These are phyloP conservation scores for Plasmodium gallinaceum DNA, from an alignment of 169 alveolate genomes.

Conservation along the genomic window DNA sequence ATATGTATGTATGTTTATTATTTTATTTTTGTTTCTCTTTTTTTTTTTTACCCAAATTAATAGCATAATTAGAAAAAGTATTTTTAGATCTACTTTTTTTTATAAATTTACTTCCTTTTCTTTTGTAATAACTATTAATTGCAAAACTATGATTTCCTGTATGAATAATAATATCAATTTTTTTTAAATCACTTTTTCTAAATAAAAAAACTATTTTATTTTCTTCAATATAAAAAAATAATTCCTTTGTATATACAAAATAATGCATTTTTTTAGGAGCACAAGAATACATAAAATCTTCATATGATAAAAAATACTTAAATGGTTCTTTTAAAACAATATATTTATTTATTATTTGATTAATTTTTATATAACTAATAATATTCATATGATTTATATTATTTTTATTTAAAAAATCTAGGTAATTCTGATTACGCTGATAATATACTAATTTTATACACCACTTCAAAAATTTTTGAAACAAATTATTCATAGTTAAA, in stretches of 20 bases:
- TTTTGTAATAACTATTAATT: slow-evolving; percentile 17
- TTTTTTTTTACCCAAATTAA: slow-evolving; percentile 5
- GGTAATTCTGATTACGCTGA: slow-evolving; percentile 15
- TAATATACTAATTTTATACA: slow-evolving; percentile 41
- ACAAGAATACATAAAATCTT: slow-evolving; percentile 22
- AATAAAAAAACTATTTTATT: slow-evolving; percentile 29
- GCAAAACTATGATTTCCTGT: slow-evolving; percentile 36
- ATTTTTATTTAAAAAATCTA: slow-evolving; percentile 30
- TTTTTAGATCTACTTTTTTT: slow-evolving; percentile 29
- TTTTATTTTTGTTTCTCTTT: background rate
- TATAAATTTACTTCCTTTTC: slow-evolving; percentile 6
- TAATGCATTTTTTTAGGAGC: slow-evolving; percentile 19
- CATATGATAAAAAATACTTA: slow-evolving; percentile 32
- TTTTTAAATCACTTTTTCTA: slow-evolving; percentile 40
- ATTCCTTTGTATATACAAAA: slow-evolving; percentile 65
- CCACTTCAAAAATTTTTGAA: slow-evolving; percentile 9
- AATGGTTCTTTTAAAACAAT: slow-evolving; percentile 44
- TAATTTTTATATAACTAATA: slow-evolving; percentile 37
- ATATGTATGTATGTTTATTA: background rate
- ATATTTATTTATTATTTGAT: slow-evolving; percentile 43
- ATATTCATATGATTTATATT: slow-evolving; percentile 40
- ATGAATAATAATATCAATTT: slow-evolving; percentile 43
- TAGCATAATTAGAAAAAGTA: slow-evolving; percentile 14
- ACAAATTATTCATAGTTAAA: slow-evolving; percentile 21
- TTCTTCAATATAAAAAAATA: slow-evolving; percentile 57